Base-by-base conservation (phyloP, 2,329 filamentous ascomycete species). In the Fusarium neocosmosporiellum region DNA sequence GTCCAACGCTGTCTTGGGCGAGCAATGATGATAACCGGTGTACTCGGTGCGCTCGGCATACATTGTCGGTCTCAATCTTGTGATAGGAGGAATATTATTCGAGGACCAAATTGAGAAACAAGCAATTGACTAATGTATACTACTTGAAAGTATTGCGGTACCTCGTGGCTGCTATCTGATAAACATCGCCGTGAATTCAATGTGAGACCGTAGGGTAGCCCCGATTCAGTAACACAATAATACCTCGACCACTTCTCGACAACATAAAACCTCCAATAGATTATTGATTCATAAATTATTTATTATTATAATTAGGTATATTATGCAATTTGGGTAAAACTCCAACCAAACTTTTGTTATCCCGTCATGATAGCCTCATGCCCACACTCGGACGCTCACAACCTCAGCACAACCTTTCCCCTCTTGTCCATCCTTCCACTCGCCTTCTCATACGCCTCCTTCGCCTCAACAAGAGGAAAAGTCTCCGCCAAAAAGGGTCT, bases 391-490 rank as follows among this genome's bases (percentile, higher is more conserved):
- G n/a, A n/a, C n/a, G n/a, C n/a, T 20, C 1, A 41, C n/a, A 69
- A 57, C 13, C 16, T 31, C 31, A 74, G 2, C 20, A 66, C 63
- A 11, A 74, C 63, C 53, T 72, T 69, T 5, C 65, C 41, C 14
- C 46, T 37, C 10, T 53, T 60, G 16, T 73, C 27, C 58, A 66
- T 39, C 11, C 34, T 63, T n/a, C 60, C 60, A n/a, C 18, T 63
- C 2, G 54, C 68, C 31, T 22, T 62, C 24, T 59, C 29, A 27
- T 53, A 74, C 5, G 63, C 59, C 33, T 31, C 9, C 36, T 10
- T 60, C 16, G 37, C 65, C 16, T 67, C 36, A 13, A 37, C 55
- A 14, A 70, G 34, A 4, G 59, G n/a, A 63, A 65, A 70, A 20
- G 59, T 53, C 14, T 66, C 20, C 4, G 63, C 72, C 9, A 66